A percentile compares a stretch with the other conserved stretches of the same genome.
These are phyloP conservation scores for Graphiopsis chlorocephala DNA, from an alignment of 2,329 filamentous ascomycete species.

Conservation along the genomic window DNA sequence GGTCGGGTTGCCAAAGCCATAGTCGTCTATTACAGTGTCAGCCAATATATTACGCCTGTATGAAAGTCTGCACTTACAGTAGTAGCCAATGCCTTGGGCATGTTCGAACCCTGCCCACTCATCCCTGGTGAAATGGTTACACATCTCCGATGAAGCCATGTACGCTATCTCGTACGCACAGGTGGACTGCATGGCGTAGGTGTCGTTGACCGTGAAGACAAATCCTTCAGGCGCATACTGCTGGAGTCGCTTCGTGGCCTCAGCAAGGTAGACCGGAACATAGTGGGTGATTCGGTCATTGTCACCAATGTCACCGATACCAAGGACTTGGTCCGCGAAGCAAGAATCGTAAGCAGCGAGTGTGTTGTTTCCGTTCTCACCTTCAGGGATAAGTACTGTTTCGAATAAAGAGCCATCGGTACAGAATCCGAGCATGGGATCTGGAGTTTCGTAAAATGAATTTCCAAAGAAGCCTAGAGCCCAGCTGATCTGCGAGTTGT, in stretches of 20 bases:
- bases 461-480: slow-evolving; percentile 53
- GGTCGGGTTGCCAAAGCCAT: slow-evolving; percentile 48
- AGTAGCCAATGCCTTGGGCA: slow-evolving; percentile 53
- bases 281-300: slow-evolving; percentile 44
- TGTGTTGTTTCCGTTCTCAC: slow-evolving; percentile 52
- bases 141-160: slow-evolving; percentile 52
- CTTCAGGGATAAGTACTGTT: slow-evolving; percentile 52
- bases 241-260: slow-evolving; percentile 48
- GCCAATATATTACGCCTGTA: background rate
- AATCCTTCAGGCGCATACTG: slow-evolving; percentile 49
- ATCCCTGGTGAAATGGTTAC: slow-evolving; percentile 52
- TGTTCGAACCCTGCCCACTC: slow-evolving; percentile 57
- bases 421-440: slow-evolving; percentile 41
- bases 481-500: slow-evolving; percentile 55
- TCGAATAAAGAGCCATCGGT: slow-evolving; percentile 42
- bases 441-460: slow-evolving; percentile 39
- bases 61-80: slow-evolving; percentile 36
- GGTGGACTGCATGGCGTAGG: slow-evolving; percentile 48
- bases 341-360: slow-evolving; percentile 53
- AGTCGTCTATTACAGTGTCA: slow-evolving; percentile 21
- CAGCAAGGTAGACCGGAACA: slow-evolving; percentile 45
- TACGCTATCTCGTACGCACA: slow-evolving; percentile 55
- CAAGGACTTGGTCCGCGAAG: slow-evolving; percentile 39
- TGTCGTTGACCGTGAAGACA: slow-evolving; percentile 49
- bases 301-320: slow-evolving; percentile 43